phyloP scores from a whole-genome alignment of 2,329 filamentous ascomycete species.

The Aspergillus fumigatiaffinis region DNA sequence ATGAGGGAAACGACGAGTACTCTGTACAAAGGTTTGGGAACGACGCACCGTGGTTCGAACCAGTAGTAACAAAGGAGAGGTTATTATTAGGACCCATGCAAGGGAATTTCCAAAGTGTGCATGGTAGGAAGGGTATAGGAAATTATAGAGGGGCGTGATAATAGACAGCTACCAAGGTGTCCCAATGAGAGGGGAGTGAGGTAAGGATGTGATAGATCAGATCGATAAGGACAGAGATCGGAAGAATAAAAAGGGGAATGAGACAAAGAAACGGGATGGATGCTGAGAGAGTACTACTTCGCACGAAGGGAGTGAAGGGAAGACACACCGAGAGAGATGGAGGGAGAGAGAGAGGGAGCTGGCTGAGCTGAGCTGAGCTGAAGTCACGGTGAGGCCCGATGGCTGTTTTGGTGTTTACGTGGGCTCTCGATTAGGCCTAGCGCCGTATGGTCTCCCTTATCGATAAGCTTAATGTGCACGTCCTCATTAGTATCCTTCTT shows the following conservation, averaged over 20 bases:
- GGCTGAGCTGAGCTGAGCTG: slow-evolving; percentile 6
- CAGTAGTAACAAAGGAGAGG: slow-evolving; percentile 2
- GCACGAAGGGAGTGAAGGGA: slow-evolving; percentile 12
- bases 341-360: neutral
- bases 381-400: slow-evolving; percentile 34
- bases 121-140: neutral
- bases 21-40: neutral
- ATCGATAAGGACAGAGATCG: slow-evolving; percentile 3
- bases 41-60: neutral
- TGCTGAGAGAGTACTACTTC: slow-evolving; percentile 8
- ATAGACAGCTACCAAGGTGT: neutral
- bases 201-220: slow-evolving; percentile 4
- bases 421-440: slow-evolving; percentile 34
- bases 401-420: slow-evolving; percentile 37
- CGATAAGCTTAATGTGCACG: slow-evolving; percentile 39
- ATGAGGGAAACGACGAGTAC: neutral
- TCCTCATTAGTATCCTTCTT: neutral
- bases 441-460: slow-evolving; percentile 25
- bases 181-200: slow-evolving; percentile 7
- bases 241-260: slow-evolving; percentile 2
- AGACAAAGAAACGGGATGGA: slow-evolving; percentile 5
- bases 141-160: neutral
- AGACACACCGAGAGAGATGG: slow-evolving; percentile 1
- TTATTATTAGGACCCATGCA: slow-evolving; percentile 7
- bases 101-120: neutral